Evolutionary conservation across 2,329 filamentous ascomycete genomes (phyloP).

Genomic region (Chaetomium globosum): DNA sequence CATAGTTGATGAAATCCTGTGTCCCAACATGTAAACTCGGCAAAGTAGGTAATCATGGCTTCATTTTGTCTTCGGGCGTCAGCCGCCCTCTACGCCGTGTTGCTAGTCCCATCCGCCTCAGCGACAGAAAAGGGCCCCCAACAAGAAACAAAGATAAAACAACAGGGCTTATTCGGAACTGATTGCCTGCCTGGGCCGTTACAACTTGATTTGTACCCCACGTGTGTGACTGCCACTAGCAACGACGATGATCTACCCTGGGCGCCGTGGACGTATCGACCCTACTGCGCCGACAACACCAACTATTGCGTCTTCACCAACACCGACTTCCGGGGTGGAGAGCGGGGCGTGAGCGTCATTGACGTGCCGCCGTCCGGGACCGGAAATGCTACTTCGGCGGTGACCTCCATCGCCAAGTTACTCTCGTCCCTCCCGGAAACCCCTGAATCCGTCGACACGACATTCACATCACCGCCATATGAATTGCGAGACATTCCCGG

Average conservation of each 20-base stretch:
- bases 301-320: constrained; percentile 38
- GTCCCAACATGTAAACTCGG: neutral
- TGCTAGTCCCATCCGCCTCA: neutral
- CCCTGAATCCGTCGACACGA: constrained; percentile 1
- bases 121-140: neutral
- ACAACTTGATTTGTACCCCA: neutral
- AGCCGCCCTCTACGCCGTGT: neutral
- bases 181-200: constrained; percentile 19
- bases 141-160: neutral
- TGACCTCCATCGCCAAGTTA: constrained; percentile 3
- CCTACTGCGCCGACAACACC: constrained; percentile 33
- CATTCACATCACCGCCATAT: constrained; percentile 36
- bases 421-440: neutral
- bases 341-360: constrained; percentile 24
- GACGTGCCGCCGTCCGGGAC: constrained; percentile 1
- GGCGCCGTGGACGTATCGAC: constrained; percentile 39
- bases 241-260: constrained; percentile 14
- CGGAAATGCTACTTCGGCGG: constrained; percentile 7
- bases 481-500: constrained; percentile 39
- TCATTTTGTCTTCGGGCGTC: neutral
- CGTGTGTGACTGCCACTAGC: neutral
- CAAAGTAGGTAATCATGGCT: neutral
- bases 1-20: neutral
- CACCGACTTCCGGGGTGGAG: constrained; percentile 27
- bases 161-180: neutral